These are phyloP conservation scores for Ilex aquifolium DNA, from an alignment of 257 asterid genomes.

Conservation along the genomic window DNA sequence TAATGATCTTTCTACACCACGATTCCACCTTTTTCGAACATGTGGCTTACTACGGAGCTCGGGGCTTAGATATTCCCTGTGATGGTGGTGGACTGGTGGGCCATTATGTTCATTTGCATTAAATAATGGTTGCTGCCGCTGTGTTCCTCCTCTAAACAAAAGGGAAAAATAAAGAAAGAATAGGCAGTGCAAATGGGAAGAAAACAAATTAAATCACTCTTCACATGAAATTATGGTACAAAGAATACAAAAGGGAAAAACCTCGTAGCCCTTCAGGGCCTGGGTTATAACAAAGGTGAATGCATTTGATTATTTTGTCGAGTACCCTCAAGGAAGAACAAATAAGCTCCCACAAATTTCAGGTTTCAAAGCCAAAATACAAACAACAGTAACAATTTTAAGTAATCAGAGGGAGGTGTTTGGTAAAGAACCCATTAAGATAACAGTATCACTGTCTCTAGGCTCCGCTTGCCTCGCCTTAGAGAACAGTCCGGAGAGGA, in stretches of 20 bases:
- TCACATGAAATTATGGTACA: no score
- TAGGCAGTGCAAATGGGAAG: no score
- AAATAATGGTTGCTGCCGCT: no score
- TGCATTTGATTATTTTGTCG: not conserved
- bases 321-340: not conserved
- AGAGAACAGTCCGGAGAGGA: constrained; percentile 58
- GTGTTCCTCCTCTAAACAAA: no score
- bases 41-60: no score
- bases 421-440: constrained; percentile 76
- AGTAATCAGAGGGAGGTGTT: constrained; percentile 43
- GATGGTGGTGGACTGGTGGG: no score
- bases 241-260: not conserved
- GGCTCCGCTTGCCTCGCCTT: constrained; percentile 46
- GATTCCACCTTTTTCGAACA: no score
- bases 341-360: not conserved
- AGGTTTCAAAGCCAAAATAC: not conserved
- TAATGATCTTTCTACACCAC: no score
- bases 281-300: not conserved
- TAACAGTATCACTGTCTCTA: constrained; percentile 36
- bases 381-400: not conserved
- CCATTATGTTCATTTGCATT: no score
- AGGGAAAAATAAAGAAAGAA: no score
- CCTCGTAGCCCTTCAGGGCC: not conserved
- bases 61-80: no score
- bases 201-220: no score